These are phyloP conservation scores for Paramyrothecium roridum DNA, from an alignment of 2,329 filamentous ascomycete genomes.

Conservation along the genomic window DNA sequence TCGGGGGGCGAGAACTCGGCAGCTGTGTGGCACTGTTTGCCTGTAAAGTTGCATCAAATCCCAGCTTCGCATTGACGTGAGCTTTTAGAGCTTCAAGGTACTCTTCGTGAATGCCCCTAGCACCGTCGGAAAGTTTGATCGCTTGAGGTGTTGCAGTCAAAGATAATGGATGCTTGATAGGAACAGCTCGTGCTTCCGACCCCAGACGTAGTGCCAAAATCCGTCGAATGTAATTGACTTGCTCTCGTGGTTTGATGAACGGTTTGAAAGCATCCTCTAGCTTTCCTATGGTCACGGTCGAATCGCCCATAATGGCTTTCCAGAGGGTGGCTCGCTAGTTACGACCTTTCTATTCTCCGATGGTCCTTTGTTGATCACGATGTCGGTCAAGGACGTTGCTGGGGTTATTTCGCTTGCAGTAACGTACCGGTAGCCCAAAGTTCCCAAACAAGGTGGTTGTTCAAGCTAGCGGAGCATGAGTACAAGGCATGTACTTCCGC, in stretches of 20 bases:
- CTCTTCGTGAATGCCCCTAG: constrained; percentile 47
- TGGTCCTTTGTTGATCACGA: no score
- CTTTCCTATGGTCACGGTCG: constrained; percentile 28
- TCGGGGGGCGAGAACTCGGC: constrained; percentile 1
- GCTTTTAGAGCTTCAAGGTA: constrained; percentile 53
- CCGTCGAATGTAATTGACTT: constrained; percentile 53
- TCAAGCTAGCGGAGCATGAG: no score
- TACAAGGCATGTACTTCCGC: no score
- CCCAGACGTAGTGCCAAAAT: constrained; percentile 52
- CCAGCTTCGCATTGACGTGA: constrained; percentile 47
- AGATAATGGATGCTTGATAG: constrained; percentile 42
- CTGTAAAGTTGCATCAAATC: constrained; percentile 38
- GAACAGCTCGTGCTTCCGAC: constrained; percentile 40
- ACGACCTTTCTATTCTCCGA: background rate
- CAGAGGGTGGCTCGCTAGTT: background rate
- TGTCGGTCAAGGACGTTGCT: no score
- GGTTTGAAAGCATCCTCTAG: constrained; percentile 44
- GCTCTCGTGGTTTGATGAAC: constrained; percentile 55
- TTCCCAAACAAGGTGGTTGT: no score
- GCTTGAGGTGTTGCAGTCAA: constrained; percentile 38
- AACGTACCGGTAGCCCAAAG: no score
- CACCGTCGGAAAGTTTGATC: constrained; percentile 29
- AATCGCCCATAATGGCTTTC: constrained; percentile 21
- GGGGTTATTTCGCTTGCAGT: no score
- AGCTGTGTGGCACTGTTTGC: constrained; percentile 14